A percentile compares a stretch with the other conserved stretches of the same genome.
Conservation (phyloP, 257 asterid species). For the Rauvolfia tetraphylla region DNA sequence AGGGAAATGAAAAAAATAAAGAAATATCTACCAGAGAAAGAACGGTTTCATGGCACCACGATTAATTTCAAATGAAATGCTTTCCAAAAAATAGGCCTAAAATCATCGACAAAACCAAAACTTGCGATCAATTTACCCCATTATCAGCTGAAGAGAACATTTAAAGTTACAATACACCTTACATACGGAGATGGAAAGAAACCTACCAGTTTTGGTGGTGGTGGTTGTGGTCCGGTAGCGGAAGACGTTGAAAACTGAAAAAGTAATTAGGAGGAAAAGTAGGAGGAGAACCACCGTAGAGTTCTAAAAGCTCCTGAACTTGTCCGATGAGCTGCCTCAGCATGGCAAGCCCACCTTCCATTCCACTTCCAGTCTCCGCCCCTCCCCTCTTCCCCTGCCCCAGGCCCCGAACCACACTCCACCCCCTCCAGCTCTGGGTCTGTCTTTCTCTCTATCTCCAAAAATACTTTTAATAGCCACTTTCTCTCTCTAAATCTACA, state of each 20-base stretch:
- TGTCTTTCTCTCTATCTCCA: neutral
- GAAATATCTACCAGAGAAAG: neutral
- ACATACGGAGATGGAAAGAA: neutral
- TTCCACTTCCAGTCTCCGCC: slow-evolving; percentile 14
- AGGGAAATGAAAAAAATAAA: no score
- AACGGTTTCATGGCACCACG: neutral
- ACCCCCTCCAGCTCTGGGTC: neutral
- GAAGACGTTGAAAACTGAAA: slow-evolving; percentile 46
- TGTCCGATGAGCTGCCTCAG: slow-evolving; percentile 91
- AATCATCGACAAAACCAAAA: neutral
- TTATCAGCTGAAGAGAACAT: neutral
- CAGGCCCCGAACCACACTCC: slow-evolving; percentile 19
- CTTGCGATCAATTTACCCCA: neutral
- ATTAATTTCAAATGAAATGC: neutral
- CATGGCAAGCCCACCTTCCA: slow-evolving; percentile 66
- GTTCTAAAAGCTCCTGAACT: slow-evolving; percentile 60
- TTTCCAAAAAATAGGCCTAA: neutral
- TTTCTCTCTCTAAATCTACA: slow-evolving; percentile 7
- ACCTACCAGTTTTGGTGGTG: slow-evolving; percentile 49
- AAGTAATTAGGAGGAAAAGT: slow-evolving; percentile 49
- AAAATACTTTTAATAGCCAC: no score
- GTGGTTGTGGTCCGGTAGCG: slow-evolving; percentile 21
- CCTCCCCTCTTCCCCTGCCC: slow-evolving; percentile 13
- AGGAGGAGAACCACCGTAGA: slow-evolving; percentile 56
- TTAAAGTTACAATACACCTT: neutral